phyloP scores from a whole-genome alignment of 2,329 filamentous ascomycete species.

The Aspergillus bombycis region DNA sequence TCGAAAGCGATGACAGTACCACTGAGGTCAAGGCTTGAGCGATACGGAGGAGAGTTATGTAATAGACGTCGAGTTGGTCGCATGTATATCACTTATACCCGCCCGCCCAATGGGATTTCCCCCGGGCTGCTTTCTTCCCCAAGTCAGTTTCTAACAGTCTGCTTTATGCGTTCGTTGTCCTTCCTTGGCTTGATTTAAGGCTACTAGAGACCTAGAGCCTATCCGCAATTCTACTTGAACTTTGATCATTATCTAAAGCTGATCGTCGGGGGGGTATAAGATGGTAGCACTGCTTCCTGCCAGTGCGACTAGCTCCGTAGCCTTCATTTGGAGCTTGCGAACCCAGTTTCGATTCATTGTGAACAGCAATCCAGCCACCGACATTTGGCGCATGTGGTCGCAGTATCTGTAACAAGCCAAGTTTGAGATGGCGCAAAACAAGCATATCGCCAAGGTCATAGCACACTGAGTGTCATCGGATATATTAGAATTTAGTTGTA shows the following conservation, averaged over 20 bases:
- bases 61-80: background rate
- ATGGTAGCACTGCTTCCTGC: background rate
- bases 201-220: too few relatives aligned
- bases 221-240: too few relatives aligned
- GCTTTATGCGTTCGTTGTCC: background rate
- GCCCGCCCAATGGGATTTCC: background rate
- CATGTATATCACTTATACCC: background rate
- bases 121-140: background rate
- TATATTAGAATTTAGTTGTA: background rate
- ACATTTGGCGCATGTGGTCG: too few relatives aligned
- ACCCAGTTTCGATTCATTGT: background rate
- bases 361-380: background rate
- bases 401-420: background rate
- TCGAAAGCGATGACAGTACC: constrained; percentile 31
- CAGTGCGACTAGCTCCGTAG: background rate
- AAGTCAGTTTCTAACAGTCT: background rate
- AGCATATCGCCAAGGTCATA: background rate
- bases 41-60: background rate
- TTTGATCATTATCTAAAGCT: background rate
- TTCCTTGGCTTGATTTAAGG: background rate
- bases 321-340: background rate
- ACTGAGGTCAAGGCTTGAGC: constrained; percentile 18
- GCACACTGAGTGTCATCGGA: background rate
- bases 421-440: background rate
- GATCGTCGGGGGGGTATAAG: too few relatives aligned